Evolutionary conservation across 192 early-diverging fungal species (phyloP), one percentile per base, ranked within the genome.

Genomic region (Thamnidium elegans): DNA sequence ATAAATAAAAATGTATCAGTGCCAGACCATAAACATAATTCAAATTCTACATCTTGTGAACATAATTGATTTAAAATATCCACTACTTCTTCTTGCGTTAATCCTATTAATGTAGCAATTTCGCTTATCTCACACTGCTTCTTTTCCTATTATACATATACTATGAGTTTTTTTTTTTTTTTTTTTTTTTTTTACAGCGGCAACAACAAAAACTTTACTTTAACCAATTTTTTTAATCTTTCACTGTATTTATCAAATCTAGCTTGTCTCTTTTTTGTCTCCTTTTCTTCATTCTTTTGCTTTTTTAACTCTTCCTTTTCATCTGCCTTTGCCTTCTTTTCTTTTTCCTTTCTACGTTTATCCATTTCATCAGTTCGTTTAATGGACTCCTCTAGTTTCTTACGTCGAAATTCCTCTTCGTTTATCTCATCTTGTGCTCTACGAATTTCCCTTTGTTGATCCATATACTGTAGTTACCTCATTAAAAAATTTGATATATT

Each of bases 311-410:
- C 8, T 23, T 62, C 67, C 20, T 58, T 45, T 19, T 62, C 26
- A 31, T 62, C 23, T 19, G 42, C 62, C 11, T 62, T 48, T 23
- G 50, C 51, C 11, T 68, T 36, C 20, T 46, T 53, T 20, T 50
- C 59, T 42, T 68, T 50, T 17, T 48, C 31, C 50, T 69, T 36
- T 14, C 11, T 66, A 56, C 31, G 50, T 20, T 53, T 15, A 39
- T 13, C 26, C 32, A 69, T 44, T 60, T 69, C 67, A 63, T 61
- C 62, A 20, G 61, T 53, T 20, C 61, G 31, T 17, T 55, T 34
- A 36, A 69, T 62, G 1, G 67, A 69, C 48, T 69, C 61, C 15
- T 54, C 67, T 3, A 63, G 19, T 26, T 69, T 69, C 21, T 44
- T 52, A 20, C 61, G 60, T 50, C 46, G 42, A 36, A 55, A 69